Conservation (phyloP, 768 basidiomycete genomes). For the Mycena vulgaris region DNA sequence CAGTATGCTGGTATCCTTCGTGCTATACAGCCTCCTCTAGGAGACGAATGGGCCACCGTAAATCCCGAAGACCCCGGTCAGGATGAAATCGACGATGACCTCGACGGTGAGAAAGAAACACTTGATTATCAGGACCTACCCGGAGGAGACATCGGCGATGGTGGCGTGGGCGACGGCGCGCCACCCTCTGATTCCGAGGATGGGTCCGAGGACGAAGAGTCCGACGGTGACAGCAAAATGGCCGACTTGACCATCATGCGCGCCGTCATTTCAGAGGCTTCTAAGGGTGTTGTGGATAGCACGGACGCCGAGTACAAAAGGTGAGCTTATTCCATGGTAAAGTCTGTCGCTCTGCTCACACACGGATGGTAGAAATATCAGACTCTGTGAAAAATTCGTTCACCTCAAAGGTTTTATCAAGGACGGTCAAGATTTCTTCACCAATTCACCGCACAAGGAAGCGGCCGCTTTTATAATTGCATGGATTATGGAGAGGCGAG, state of each 20-base stretch:
- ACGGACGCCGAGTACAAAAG: slow-evolving; percentile 48
- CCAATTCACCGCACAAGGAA: slow-evolving; percentile 31
- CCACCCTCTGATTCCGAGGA: slow-evolving; percentile 10
- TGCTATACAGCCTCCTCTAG: neutral
- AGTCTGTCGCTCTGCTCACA: too few species aligned
- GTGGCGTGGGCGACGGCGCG: too few species aligned
- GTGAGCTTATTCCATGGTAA: slow-evolving; percentile 48
- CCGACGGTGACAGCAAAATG: slow-evolving; percentile 26
- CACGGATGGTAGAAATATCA: slow-evolving; percentile 43
- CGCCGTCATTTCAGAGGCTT: slow-evolving; percentile 40
- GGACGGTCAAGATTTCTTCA: slow-evolving; percentile 39
- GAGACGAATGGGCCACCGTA: neutral
- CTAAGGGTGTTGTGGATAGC: slow-evolving; percentile 49
- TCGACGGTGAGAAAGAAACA: slow-evolving; percentile 26
- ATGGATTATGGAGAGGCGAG: slow-evolving; percentile 47
- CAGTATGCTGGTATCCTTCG: slow-evolving; percentile 7
- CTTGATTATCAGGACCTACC: too few species aligned
- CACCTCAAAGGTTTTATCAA: slow-evolving; percentile 37
- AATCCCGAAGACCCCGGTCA: neutral
- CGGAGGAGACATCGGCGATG: too few species aligned
- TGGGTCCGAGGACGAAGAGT: slow-evolving; percentile 22
- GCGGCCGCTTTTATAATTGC: slow-evolving; percentile 43
- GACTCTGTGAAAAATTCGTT: slow-evolving; percentile 37
- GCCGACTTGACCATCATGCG: neutral
- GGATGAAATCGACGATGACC: slow-evolving; percentile 32